Conservation (phyloP, 164 flowering plant genomes). For the Vitis rupestris region DNA sequence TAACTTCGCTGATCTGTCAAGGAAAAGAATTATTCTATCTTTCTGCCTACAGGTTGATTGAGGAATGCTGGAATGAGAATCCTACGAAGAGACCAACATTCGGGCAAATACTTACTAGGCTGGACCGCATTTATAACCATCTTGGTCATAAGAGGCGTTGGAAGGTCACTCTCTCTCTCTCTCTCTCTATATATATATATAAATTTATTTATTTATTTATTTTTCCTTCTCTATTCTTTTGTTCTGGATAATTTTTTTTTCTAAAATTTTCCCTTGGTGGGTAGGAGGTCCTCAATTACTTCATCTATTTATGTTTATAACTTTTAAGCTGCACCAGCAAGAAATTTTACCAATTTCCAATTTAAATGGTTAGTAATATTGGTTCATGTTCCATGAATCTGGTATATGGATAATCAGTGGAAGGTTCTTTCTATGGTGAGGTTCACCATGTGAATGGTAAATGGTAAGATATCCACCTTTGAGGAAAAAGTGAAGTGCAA, state of each 20-base stretch:
- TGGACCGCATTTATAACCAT: conserved; percentile 49
- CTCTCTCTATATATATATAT: not conserved
- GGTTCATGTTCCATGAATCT: too few relatives aligned
- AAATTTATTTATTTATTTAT: not conserved
- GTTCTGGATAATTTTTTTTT: not conserved
- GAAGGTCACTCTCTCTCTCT: conserved; percentile 51
- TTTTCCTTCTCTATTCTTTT: not conserved
- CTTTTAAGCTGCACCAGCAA: too few relatives aligned
- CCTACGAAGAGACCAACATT: conserved; percentile 84
- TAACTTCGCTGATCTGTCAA: not conserved
- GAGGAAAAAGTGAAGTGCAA: too few relatives aligned
- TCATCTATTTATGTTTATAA: too few relatives aligned
- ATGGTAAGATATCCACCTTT: too few relatives aligned
- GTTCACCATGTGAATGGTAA: too few relatives aligned
- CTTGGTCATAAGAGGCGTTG: conserved; percentile 58
- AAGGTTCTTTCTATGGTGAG: too few relatives aligned
- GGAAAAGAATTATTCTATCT: not conserved
- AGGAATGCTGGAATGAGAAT: conserved; percentile 84
- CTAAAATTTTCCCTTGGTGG: too few relatives aligned
- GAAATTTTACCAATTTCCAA: too few relatives aligned
- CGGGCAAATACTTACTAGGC: conserved; percentile 59
- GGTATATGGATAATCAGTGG: too few relatives aligned
- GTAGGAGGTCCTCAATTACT: too few relatives aligned
- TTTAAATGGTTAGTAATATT: too few relatives aligned
- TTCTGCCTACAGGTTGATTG: conserved; percentile 64